These are phyloP conservation scores for Pleurotus ostreatus DNA, from an alignment of 768 basidiomycete genomes.

Conservation along the genomic window DNA sequence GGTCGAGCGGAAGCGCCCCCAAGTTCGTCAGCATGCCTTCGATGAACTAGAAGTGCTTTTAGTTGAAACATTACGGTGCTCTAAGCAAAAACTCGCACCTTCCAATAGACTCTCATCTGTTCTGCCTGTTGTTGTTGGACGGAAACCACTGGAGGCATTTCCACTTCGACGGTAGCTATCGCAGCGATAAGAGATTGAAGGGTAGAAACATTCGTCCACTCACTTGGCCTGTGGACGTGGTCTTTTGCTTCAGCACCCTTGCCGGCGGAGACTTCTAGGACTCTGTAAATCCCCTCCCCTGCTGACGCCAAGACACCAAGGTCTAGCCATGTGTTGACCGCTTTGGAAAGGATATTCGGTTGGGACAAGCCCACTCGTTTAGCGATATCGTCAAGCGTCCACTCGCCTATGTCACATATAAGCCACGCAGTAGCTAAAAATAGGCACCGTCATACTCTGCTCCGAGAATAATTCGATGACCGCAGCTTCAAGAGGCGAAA, in stretches of 20 bases:
- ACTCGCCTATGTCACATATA: conserved; percentile 44
- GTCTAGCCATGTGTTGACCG: conserved; percentile 80
- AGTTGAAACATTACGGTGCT: neutral
- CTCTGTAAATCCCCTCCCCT: conserved; percentile 49
- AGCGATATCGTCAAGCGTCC: conserved; percentile 70
- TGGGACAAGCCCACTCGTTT: conserved; percentile 62
- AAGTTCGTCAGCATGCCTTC: conserved; percentile 91
- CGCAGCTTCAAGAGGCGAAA: conserved; percentile 86
- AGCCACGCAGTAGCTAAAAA: too few relatives aligned
- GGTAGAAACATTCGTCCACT: neutral
- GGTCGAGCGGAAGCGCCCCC: conserved; percentile 66
- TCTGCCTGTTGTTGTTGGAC: conserved; percentile 76
- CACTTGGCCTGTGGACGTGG: conserved; percentile 20
- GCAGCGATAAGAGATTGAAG: neutral
- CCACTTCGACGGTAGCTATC: conserved; percentile 27
- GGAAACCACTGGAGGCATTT: conserved; percentile 45
- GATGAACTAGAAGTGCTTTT: conserved; percentile 56
- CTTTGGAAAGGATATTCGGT: conserved; percentile 61
- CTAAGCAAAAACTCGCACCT: conserved; percentile 39
- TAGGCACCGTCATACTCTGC: conserved; percentile 37
- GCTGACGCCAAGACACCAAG: conserved; percentile 77
- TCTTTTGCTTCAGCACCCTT: conserved; percentile 21
- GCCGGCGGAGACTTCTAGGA: conserved; percentile 63
- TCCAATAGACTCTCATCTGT: conserved; percentile 88
- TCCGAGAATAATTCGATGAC: conserved; percentile 83